Conservation (phyloP, 768 basidiomycete species). For the Suillus hirtellus region DNA sequence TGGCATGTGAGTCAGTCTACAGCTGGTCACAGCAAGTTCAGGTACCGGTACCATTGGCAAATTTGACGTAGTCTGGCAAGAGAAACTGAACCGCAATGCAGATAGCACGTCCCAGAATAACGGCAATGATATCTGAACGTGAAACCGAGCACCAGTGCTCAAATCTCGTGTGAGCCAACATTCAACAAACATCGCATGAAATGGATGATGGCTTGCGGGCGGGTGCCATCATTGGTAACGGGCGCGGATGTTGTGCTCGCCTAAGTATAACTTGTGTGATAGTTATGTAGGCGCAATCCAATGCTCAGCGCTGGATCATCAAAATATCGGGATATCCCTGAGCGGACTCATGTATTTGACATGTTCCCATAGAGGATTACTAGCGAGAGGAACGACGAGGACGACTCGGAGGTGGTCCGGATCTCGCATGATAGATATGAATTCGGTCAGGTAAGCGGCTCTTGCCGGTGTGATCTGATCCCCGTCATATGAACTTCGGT, state of each 20-base stretch:
- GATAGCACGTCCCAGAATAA: not conserved
- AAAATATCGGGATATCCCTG: not conserved
- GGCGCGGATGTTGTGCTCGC: not conserved
- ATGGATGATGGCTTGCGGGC: not conserved
- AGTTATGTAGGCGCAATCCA: not conserved
- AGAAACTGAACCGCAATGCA: not conserved
- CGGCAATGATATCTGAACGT: not conserved
- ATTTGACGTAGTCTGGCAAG: not conserved
- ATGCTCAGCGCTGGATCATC: not conserved
- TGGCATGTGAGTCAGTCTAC: too few species aligned
- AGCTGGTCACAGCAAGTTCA: not conserved
- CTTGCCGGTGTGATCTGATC: not conserved
- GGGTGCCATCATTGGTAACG: not conserved
- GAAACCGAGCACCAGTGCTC: too few species aligned
- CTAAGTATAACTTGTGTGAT: not conserved
- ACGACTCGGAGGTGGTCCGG: not conserved
- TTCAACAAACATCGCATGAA: not conserved
- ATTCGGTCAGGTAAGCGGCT: not conserved
- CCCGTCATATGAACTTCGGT: conserved; percentile 1
- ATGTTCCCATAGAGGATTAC: not conserved
- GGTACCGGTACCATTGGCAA: not conserved
- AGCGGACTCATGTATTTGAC: not conserved
- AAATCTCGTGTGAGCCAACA: not conserved
- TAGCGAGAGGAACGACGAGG: not conserved
- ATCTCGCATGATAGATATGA: not conserved